Evolutionary conservation across 495 filamentous ascomycete genomes (phyloP), one percentile per base, ranked within the genome.

Genomic region (Aspergillus carlsbadensis): DNA sequence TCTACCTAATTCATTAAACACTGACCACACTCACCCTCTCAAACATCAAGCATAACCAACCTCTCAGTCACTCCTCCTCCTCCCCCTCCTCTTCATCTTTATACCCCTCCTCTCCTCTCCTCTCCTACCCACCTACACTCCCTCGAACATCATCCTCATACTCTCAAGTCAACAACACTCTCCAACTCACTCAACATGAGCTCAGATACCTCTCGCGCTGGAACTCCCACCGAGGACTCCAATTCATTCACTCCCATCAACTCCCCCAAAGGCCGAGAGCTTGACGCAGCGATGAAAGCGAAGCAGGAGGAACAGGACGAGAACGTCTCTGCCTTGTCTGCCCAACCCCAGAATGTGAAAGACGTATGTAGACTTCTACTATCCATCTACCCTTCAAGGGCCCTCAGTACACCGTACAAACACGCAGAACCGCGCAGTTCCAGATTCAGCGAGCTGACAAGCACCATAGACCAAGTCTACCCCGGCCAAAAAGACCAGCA

Each of bases 241-340:
- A 21, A 22, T 10, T 10, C 33, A 10, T 58, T 52, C 33, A 58
- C 33, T 21, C 33, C 49, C 24, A 53, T 40, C 33, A 53, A 41
- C 42, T 22, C 41, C 34, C 49, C 36, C 36, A 26, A 29, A 17
- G 24, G 36, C 34, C 5, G 15, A 5, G 29, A 20, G 10, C 21
- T 39, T 14, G 47, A 50, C 3, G 33, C 11, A 0, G 10, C 14
- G 11, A 21, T 49, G 15, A 49, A 49, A 10, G 5, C 14, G 6
- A 17, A 49, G 13, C 34, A 39, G 11, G 20, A 43, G 10, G 13
- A 22, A 6, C 17, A 43, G 7, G 41, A 43, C 6, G 13, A 26
- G 0, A 39, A 34, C 0, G 18, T 29, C 24, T 10, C 21, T 41
- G 5, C 26, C 39, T 34, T 14, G 24, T 1, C 39, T 24, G 26